These are phyloP conservation scores for Lactarius hengduanensis DNA, from an alignment of 768 basidiomycete genomes.

Conservation along the genomic window DNA sequence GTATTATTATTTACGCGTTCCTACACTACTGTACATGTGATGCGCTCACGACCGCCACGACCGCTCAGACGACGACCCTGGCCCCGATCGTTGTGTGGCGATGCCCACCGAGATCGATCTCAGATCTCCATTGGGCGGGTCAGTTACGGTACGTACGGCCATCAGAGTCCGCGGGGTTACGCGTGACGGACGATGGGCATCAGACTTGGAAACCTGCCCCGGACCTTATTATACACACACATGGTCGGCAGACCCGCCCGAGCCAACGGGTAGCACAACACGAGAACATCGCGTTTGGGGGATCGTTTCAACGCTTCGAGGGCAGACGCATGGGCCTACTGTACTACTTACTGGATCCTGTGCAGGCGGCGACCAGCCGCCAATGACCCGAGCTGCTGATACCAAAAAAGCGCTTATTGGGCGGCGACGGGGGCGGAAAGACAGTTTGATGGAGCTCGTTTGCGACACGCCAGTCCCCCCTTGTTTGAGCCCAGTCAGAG, in stretches of 20 bases:
- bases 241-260: not conserved
- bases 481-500: not conserved
- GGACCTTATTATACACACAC: not conserved
- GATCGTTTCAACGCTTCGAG: not conserved
- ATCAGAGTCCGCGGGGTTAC: not conserved
- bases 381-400: not conserved
- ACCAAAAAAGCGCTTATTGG: conserved; percentile 8
- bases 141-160: not conserved
- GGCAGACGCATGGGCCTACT: not conserved
- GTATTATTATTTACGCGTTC: not conserved
- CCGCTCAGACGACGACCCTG: not conserved
- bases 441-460: not conserved
- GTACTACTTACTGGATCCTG: not conserved
- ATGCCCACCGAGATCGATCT: not conserved
- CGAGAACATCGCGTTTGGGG: not conserved
- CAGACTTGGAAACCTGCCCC: not conserved
- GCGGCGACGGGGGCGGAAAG: not conserved
- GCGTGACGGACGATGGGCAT: not conserved
- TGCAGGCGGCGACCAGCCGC: not conserved
- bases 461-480: not conserved
- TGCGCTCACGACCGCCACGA: not conserved
- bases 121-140: not conserved
- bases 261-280: not conserved
- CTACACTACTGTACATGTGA: not conserved
- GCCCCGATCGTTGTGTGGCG: not conserved